Percentiles rank a stretch among this genome's conserved stretches.
phyloP scores from a whole-genome alignment of 495 filamentous ascomycete genomes.

The Eremomyces bilateralis region DNA sequence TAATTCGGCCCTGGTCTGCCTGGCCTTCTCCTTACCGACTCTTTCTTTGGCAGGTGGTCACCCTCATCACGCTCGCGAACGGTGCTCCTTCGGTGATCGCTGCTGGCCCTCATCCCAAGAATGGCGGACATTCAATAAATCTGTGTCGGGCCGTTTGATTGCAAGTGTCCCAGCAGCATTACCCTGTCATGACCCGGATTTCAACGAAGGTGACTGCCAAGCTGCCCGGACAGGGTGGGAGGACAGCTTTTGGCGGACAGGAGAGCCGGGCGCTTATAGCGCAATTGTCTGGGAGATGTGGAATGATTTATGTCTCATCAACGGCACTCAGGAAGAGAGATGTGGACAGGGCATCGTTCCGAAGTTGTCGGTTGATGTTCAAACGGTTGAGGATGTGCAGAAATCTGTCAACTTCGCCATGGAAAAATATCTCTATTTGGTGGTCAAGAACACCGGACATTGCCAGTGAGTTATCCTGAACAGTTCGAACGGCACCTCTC shows the following conservation, averaged over 20 bases:
- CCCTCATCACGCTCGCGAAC: neutral
- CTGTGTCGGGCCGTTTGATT: conserved; percentile 3
- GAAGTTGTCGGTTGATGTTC: conserved; percentile 13
- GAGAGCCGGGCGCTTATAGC: conserved; percentile 4
- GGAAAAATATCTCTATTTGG: conserved; percentile 11
- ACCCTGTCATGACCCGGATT: conserved; percentile 1
- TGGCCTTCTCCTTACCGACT: too few relatives aligned
- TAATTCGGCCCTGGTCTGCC: too few relatives aligned
- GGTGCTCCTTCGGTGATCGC: conserved; percentile 1
- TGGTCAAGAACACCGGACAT: conserved; percentile 20
- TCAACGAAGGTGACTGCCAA: conserved; percentile 1
- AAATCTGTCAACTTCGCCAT: conserved; percentile 14
- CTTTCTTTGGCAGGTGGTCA: neutral
- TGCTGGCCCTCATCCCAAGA: conserved; percentile 3
- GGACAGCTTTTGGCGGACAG: conserved; percentile 4
- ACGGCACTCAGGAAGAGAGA: neutral
- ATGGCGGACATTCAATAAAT: conserved; percentile 4
- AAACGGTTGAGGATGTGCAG: conserved; percentile 12
- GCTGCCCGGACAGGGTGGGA: conserved; percentile 3
- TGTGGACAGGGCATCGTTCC: conserved; percentile 8
- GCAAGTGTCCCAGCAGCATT: neutral
- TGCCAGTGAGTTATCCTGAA: conserved; percentile 2
- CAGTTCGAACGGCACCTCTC: neutral
- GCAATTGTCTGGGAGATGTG: conserved; percentile 5
- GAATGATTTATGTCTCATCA: conserved; percentile 5